phyloP scores from a whole-genome alignment of 139 green algal species.

The Diplosphaera chodatii region DNA sequence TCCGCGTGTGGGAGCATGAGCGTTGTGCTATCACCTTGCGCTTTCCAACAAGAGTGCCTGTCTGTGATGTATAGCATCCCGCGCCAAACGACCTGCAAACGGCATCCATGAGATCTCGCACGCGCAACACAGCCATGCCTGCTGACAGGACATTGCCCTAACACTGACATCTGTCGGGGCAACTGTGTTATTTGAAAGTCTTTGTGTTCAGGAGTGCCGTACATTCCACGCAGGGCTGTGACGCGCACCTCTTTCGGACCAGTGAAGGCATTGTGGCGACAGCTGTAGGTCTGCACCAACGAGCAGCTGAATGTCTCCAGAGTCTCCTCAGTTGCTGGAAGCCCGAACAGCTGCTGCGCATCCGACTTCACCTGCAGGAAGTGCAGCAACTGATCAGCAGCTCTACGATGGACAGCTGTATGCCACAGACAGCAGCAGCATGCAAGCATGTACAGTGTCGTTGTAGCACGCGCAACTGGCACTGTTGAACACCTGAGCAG shows the following conservation, averaged over 20 bases:
- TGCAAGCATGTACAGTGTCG: too few relatives aligned
- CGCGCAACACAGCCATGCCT: too few relatives aligned
- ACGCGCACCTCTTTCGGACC: slow-evolving; percentile 33
- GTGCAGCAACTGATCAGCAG: too few relatives aligned
- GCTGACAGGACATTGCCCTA: too few relatives aligned
- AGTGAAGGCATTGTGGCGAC: slow-evolving; percentile 63
- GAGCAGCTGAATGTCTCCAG: slow-evolving; percentile 71
- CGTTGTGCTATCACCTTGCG: background rate
- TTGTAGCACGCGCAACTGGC: too few relatives aligned
- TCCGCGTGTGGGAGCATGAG: background rate
- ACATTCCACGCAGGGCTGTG: too few relatives aligned
- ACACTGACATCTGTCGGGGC: too few relatives aligned
- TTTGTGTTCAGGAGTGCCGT: too few relatives aligned
- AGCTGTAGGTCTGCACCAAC: slow-evolving; percentile 65
- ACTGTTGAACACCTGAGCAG: background rate
- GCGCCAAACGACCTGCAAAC: slow-evolving; percentile 48
- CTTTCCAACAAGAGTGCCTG: slow-evolving; percentile 43
- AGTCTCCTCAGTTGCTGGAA: slow-evolving; percentile 48
- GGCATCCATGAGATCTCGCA: too few relatives aligned
- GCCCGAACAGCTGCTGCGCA: slow-evolving; percentile 38
- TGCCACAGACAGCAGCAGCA: too few relatives aligned
- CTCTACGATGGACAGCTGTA: too few relatives aligned
- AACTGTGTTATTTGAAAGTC: too few relatives aligned
- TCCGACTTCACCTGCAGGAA: background rate
- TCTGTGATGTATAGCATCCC: slow-evolving; percentile 74